Evolutionary conservation across 108 stramenopile genomes (phyloP), one percentile per base, ranked within the genome.

Genomic region (Nannochloropsis salina): DNA sequence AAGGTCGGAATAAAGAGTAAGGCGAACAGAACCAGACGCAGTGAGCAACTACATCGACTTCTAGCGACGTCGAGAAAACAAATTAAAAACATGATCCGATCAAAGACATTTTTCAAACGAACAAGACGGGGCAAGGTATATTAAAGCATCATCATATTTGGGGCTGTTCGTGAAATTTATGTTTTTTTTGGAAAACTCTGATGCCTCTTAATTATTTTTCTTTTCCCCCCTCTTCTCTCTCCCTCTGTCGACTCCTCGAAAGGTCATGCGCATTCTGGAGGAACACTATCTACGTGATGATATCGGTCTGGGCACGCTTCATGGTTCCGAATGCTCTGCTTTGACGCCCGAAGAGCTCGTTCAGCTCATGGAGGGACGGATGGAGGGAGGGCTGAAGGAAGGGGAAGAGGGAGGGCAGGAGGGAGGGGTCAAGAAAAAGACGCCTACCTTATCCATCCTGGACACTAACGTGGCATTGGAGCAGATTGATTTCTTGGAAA

Each of bases 391-490:
- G 40, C 11, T 11, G 11, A n/a, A n/a, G 21, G 10, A 21, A 9
- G 43, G 43, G 22, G 20, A 43, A 9, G 8, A 44, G 9, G 22
- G 43, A 6, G 42, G 44, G 44, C 12, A 20, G 2, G 21, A 22
- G 42, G 21, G 42, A 44, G 44, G 21, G 22, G 20, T 11, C 20
- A 20, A 43, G 6, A 12, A 18, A 9, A 80, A 9, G 9, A 43
- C 5, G 42, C 41, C 45, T 12, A 12, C 12, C 43, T 6, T 43
- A 15, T 44, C 90, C 81, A 85, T 93, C 2, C 74, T 93, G 41
- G 93, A 93, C 84, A 92, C 93, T 42, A 93, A 93, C 44, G 92
- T 93, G 44, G 90, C 87, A 8, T 83, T 93, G 40, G 90, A 92
- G 42, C 92, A 93, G 81, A 90, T 93, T 80, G 93, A 93, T 84